These are phyloP conservation scores for Candida caryicola DNA, from an alignment of 805 yeast species.

Conservation along the genomic window DNA sequence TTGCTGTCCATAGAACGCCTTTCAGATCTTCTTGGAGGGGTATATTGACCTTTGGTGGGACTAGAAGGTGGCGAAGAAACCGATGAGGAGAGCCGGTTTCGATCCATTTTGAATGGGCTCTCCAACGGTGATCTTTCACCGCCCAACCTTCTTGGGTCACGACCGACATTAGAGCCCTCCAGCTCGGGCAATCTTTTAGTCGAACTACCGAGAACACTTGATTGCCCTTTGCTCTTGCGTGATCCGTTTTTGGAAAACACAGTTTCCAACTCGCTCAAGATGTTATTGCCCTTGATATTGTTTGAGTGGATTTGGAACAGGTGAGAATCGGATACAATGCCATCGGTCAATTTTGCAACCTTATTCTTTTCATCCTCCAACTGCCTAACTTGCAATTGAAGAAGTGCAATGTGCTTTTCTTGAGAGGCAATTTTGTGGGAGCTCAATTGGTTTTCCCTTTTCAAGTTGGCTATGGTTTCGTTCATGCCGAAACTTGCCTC, in stretches of 20 bases:
- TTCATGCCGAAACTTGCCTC: conserved; percentile 21
- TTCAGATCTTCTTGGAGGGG: no score
- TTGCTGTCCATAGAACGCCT: no score
- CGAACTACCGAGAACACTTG: no score
- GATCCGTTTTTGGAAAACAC: conserved; percentile 6
- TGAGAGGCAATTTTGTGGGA: conserved; percentile 22
- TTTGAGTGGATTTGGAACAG: not conserved
- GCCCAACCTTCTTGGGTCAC: no score
- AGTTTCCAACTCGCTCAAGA: conserved; percentile 11
- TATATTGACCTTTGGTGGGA: no score
- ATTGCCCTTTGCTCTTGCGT: no score
- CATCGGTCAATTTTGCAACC: not conserved
- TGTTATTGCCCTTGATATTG: conserved; percentile 4
- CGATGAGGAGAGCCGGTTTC: no score
- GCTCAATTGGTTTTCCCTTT: conserved; percentile 19
- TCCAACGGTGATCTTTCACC: no score
- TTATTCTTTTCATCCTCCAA: conserved; percentile 18
- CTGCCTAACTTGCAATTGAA: conserved; percentile 22
- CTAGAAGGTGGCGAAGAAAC: no score
- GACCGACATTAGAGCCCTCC: no score
- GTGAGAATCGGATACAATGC: not conserved
- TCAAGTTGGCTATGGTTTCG: conserved; percentile 21
- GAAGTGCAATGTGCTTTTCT: conserved; percentile 22
- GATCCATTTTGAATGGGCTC: no score
- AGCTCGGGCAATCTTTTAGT: no score